These are phyloP conservation scores for Cicer judaicum DNA, from an alignment of 306 rosid species.

Conservation along the genomic window DNA sequence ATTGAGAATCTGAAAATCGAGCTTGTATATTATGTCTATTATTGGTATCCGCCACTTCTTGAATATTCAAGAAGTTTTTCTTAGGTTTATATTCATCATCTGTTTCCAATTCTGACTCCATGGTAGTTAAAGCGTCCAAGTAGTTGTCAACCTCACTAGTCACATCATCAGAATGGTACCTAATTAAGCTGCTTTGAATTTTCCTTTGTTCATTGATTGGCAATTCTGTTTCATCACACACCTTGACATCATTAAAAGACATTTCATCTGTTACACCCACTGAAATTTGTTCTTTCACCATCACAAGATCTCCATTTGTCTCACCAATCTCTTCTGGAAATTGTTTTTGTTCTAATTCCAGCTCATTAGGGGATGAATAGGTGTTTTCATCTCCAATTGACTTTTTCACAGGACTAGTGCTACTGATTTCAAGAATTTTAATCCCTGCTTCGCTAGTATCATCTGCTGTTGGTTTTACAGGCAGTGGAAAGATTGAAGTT, in stretches of 20 bases:
- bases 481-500: slow-evolving; percentile 61
- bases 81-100: slow-evolving; percentile 72
- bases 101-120: slow-evolving; percentile 87
- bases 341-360: slow-evolving; percentile 52
- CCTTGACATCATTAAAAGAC: slow-evolving; percentile 49
- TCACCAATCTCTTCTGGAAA: slow-evolving; percentile 45
- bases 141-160: slow-evolving; percentile 89
- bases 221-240: slow-evolving; percentile 53
- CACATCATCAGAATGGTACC: slow-evolving; percentile 74
- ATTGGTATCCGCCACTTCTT: slow-evolving; percentile 47
- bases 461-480: slow-evolving; percentile 51
- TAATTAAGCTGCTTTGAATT: slow-evolving; percentile 56
- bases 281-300: slow-evolving; percentile 59
- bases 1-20: slow-evolving; percentile 64
- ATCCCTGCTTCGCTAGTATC: slow-evolving; percentile 65
- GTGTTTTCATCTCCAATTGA: slow-evolving; percentile 55
- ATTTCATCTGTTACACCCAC: slow-evolving; percentile 50
- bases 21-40: slow-evolving; percentile 50
- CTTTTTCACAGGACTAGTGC: slow-evolving; percentile 63
- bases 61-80: slow-evolving; percentile 52
- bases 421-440: slow-evolving; percentile 78
- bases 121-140: slow-evolving; percentile 84
- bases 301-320: slow-evolving; percentile 51
- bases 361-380: slow-evolving; percentile 59
- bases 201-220: slow-evolving; percentile 58